phyloP scores from a whole-genome alignment of 345 rosid species.

The Euphorbia tirucalli region DNA sequence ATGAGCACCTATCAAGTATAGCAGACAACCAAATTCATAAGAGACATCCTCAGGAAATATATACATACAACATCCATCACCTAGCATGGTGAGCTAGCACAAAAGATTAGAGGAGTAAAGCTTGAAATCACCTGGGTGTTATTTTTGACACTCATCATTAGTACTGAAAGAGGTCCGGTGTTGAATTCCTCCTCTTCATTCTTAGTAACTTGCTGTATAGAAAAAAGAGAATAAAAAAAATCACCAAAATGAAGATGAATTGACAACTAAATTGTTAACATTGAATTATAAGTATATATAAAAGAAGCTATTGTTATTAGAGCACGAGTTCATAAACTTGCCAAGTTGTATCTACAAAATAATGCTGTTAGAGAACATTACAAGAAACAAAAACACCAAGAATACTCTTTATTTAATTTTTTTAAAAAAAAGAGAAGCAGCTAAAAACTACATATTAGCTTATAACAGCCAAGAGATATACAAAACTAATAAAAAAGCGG shows the following conservation, averaged over 20 bases:
- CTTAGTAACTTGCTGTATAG: constrained; percentile 25
- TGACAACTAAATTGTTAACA: background rate
- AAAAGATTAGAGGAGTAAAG: background rate
- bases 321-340: no score
- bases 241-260: background rate
- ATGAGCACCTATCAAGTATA: constrained; percentile 56
- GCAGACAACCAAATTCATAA: background rate
- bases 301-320: no score
- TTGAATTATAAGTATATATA: background rate
- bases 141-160: constrained; percentile 96
- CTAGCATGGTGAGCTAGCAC: background rate
- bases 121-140: constrained; percentile 73
- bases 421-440: no score
- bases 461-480: no score
- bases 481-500: no score
- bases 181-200: constrained; percentile 94
- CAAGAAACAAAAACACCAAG: no score
- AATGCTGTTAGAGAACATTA: no score
- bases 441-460: no score
- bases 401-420: no score
- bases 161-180: constrained; percentile 93
- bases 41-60: background rate
- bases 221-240: background rate
- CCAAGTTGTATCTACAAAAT: no score
- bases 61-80: no score